phyloP scores from a whole-genome alignment of 805 yeast genomes.

The Priceomyces medius region DNA sequence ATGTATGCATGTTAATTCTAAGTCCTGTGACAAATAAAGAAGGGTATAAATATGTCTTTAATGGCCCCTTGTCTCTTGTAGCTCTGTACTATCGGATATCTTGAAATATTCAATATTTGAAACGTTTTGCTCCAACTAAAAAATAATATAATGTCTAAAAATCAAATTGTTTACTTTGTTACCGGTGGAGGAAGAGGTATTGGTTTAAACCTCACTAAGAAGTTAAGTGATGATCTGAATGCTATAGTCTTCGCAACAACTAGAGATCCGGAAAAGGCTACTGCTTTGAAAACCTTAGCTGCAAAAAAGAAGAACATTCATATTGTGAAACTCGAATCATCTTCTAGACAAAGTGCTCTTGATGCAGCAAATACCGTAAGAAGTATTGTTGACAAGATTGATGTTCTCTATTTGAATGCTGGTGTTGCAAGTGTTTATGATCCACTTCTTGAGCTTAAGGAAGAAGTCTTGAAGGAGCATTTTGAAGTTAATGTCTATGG shows the following conservation, averaged over 20 bases:
- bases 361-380: not conserved
- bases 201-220: conserved; percentile 31
- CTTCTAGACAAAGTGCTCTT: conserved; percentile 14
- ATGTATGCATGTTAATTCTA: too few species aligned
- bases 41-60: too few species aligned
- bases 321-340: conserved; percentile 20
- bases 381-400: conserved; percentile 14
- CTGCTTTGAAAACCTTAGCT: conserved; percentile 8
- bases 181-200: conserved; percentile 45
- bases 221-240: conserved; percentile 18
- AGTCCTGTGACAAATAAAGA: too few species aligned
- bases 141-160: not conserved
- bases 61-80: too few species aligned
- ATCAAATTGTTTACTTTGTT: conserved; percentile 25
- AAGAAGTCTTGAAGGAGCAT: too few species aligned
- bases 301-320: conserved; percentile 14
- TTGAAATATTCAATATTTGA: too few species aligned
- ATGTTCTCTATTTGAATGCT: conserved; percentile 19
- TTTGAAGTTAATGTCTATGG: too few species aligned
- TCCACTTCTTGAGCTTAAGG: too few species aligned
- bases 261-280: conserved; percentile 8
- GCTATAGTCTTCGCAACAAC: conserved; percentile 22
- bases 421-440: not conserved
- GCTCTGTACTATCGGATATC: too few species aligned
- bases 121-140: too few species aligned